Evolutionary conservation across 2,329 filamentous ascomycete genomes (phyloP), one percentile per base, ranked within the genome.

Genomic region (Aspergillus sp.): DNA sequence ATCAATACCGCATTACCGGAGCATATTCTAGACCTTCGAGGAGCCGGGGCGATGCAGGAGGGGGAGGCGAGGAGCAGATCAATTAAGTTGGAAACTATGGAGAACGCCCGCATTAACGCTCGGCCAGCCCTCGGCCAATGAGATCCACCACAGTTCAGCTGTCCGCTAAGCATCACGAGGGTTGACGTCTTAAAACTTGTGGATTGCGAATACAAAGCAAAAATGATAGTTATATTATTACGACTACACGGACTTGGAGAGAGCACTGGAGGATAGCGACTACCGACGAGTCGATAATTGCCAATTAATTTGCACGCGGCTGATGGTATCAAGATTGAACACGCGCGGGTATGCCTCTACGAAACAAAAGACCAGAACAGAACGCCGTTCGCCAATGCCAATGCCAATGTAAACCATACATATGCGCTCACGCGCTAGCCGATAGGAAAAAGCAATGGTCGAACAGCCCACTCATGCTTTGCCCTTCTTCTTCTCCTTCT

Each of bases 401-500:
- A 66, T 75, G 67, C 57, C 67, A 70, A 74, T 75, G 71, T 70
- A 73, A 68, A 59, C 66, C 63, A 57, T 68, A 68, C 55, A 58
- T 56, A 62, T 59, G 48, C 50, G 51, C 42, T 41, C 60, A 56
- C 54, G 60, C 52, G 63, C 51, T 53, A 59, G 66, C 56, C 63
- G 39, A 51, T 55, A 48, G 56, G 27, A 58, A n/a, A 56, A 52
- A 19, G 51, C 34, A 54, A 57, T 19, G 9, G 45, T 8, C 20
- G 27, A 44, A 11, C 41, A 24, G 37, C 13, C 53, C 55, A 13
- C 52, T 70, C 58, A 75, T 41, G 72, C 73, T 64, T 80, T 80
- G 48, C 70, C 72, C 69, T 78, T 79, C 73, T 81, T 82, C 70
- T 80, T 80, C 55, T 80, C 74, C 64, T 82, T 79, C 68, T 81